Percentiles rank a stretch among this genome's conserved stretches.
These are phyloP conservation scores for Neonectria hederae DNA, from an alignment of 2,329 filamentous ascomycete species.

Conservation along the genomic window DNA sequence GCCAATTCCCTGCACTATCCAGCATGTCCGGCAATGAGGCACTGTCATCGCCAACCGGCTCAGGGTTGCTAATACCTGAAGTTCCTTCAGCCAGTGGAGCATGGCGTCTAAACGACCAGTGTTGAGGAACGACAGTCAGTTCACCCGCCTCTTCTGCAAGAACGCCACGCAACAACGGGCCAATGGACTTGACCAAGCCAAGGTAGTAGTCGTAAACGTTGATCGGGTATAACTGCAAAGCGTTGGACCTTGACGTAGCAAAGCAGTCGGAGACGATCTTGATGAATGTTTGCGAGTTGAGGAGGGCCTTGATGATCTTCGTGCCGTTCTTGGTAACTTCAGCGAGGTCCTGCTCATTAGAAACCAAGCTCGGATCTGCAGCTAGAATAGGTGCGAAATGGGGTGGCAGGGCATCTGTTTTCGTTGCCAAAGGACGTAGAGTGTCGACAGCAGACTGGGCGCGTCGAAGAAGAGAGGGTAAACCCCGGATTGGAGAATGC, in stretches of 20 bases:
- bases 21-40: slow-evolving; percentile 47
- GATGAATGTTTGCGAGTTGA: slow-evolving; percentile 79
- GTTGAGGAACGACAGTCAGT: slow-evolving; percentile 75
- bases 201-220: slow-evolving; percentile 89
- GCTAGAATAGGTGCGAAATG: slow-evolving; percentile 77
- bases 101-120: slow-evolving; percentile 62
- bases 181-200: slow-evolving; percentile 77
- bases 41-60: slow-evolving; percentile 42
- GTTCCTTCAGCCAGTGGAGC: slow-evolving; percentile 38
- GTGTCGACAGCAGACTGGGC: slow-evolving; percentile 74
- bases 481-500: slow-evolving; percentile 78
- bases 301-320: slow-evolving; percentile 78
- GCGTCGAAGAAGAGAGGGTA: slow-evolving; percentile 83
- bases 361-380: slow-evolving; percentile 49
- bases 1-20: slow-evolving; percentile 41
- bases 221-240: slow-evolving; percentile 74
- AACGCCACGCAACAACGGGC: slow-evolving; percentile 79
- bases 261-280: slow-evolving; percentile 80
- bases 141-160: slow-evolving; percentile 87
- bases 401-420: slow-evolving; percentile 59
- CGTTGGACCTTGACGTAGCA: slow-evolving; percentile 71
- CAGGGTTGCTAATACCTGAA: slow-evolving; percentile 28
- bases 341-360: slow-evolving; percentile 47
- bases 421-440: slow-evolving; percentile 70
- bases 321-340: slow-evolving; percentile 73